These are phyloP conservation scores for Tricholoma matsutake DNA, from an alignment of 768 basidiomycete genomes.

Conservation along the genomic window DNA sequence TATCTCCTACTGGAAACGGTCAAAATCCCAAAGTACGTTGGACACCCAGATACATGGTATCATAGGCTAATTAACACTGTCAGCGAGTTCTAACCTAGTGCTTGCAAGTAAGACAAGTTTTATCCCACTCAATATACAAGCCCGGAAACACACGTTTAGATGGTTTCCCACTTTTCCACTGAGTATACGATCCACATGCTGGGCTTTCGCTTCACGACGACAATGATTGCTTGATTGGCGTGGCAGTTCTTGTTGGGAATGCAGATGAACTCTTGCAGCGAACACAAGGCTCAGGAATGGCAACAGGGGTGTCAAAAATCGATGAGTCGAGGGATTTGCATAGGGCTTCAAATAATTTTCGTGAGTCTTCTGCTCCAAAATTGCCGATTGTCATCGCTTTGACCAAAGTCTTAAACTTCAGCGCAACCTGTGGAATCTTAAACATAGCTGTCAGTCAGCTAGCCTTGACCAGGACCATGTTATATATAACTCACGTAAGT, in stretches of 20 bases:
- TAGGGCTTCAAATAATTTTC: conserved; percentile 48
- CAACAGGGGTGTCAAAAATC: conserved; percentile 32
- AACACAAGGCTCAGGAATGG: neutral
- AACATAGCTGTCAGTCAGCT: neutral
- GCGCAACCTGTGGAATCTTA: conserved; percentile 39
- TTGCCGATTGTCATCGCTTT: conserved; percentile 45
- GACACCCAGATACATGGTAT: neutral
- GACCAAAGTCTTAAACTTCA: conserved; percentile 41
- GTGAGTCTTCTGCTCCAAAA: conserved; percentile 48
- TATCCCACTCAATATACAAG: neutral
- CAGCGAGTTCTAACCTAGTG: no score
- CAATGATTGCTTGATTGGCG: neutral
- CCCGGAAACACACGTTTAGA: neutral
- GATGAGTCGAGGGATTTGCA: conserved; percentile 41
- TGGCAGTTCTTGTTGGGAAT: neutral
- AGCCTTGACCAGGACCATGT: neutral
- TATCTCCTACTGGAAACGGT: no score
- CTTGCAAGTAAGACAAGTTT: no score
- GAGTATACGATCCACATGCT: neutral
- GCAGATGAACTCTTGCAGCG: neutral
- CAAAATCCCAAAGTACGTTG: neutral
- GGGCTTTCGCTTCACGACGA: neutral
- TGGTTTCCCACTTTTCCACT: neutral
- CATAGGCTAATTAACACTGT: no score
- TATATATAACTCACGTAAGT: conserved; percentile 24